Percentiles rank a stretch among this genome's conserved stretches.
Conservation (phyloP, 768 basidiomycete species). For the Xanthoconium purpureum region DNA sequence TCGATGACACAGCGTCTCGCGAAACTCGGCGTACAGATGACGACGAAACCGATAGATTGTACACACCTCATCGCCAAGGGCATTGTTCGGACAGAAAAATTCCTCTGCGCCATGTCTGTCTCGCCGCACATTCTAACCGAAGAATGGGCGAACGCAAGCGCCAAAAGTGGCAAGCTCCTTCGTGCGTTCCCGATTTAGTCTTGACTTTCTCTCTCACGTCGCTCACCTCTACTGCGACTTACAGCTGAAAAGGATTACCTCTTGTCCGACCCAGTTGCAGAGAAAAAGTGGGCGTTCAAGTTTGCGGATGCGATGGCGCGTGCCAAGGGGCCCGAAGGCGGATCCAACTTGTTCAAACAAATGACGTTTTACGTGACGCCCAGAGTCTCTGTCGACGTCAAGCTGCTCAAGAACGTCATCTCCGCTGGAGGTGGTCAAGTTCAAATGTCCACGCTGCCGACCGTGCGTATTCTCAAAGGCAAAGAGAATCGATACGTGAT, state of each 20-base stretch:
- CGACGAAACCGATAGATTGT: conserved; percentile 59
- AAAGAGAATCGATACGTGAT: conserved; percentile 56
- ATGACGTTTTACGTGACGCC: conserved; percentile 75
- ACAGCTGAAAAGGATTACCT: conserved; percentile 63
- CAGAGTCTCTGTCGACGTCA: conserved; percentile 54
- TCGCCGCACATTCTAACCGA: conserved; percentile 61
- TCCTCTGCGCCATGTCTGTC: conserved; percentile 69
- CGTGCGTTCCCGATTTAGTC: conserved; percentile 43
- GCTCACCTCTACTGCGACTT: not conserved
- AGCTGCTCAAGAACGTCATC: conserved; percentile 68
- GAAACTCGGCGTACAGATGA: conserved; percentile 65
- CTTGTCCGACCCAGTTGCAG: conserved; percentile 58
- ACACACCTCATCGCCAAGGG: conserved; percentile 74
- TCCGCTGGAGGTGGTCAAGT: conserved; percentile 72
- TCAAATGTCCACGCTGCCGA: conserved; percentile 46
- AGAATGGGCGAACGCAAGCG: conserved; percentile 66
- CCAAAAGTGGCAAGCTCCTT: conserved; percentile 53
- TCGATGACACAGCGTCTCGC: conserved; percentile 45
- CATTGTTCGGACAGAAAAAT: conserved; percentile 83
- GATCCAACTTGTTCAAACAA: conserved; percentile 54
- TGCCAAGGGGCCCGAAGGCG: conserved; percentile 46
- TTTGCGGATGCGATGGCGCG: conserved; percentile 58
- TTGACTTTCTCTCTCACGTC: not conserved
- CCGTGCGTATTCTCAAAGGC: conserved; percentile 50
- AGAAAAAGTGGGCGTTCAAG: conserved; percentile 64